These are phyloP conservation scores for Yamadazyma endophytica DNA, from an alignment of 805 yeast genomes.

Conservation along the genomic window DNA sequence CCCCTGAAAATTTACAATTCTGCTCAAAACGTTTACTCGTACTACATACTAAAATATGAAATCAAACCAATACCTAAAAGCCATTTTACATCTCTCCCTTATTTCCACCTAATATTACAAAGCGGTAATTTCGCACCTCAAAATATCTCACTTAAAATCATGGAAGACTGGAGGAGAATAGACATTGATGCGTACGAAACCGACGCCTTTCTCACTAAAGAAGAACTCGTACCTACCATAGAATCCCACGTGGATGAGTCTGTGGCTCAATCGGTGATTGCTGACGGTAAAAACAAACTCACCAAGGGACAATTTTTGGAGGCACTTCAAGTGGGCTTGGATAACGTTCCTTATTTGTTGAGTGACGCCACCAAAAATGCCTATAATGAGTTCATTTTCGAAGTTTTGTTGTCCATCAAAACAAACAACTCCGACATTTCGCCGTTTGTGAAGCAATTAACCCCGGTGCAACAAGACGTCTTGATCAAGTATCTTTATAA, in stretches of 20 bases:
- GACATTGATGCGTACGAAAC: conserved; percentile 91
- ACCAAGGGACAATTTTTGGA: conserved; percentile 69
- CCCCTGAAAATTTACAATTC: too few relatives aligned
- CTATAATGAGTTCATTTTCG: conserved; percentile 52
- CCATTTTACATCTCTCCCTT: conserved; percentile 1
- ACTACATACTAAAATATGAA: too few relatives aligned
- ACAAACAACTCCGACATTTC: conserved; percentile 69
- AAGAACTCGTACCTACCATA: conserved; percentile 57
- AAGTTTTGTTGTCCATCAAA: conserved; percentile 50
- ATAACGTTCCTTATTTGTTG: conserved; percentile 81
- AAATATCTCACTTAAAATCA: conserved; percentile 11
- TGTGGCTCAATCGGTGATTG: conserved; percentile 52
- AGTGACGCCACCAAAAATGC: conserved; percentile 50
- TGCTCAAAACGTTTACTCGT: too few relatives aligned
- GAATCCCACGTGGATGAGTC: conserved; percentile 34
- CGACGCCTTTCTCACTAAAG: conserved; percentile 61
- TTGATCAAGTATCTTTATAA: conserved; percentile 82
- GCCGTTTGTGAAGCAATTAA: conserved; percentile 53
- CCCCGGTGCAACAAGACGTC: conserved; percentile 64
- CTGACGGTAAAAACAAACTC: conserved; percentile 57
- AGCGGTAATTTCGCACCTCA: neutral
- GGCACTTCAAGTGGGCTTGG: conserved; percentile 62
- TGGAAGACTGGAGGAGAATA: conserved; percentile 89
- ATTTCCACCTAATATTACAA: neutral
- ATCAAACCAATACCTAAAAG: too few relatives aligned